These are phyloP conservation scores for Penicillium canariense DNA, from an alignment of 495 filamentous ascomycete genomes.

Conservation along the genomic window DNA sequence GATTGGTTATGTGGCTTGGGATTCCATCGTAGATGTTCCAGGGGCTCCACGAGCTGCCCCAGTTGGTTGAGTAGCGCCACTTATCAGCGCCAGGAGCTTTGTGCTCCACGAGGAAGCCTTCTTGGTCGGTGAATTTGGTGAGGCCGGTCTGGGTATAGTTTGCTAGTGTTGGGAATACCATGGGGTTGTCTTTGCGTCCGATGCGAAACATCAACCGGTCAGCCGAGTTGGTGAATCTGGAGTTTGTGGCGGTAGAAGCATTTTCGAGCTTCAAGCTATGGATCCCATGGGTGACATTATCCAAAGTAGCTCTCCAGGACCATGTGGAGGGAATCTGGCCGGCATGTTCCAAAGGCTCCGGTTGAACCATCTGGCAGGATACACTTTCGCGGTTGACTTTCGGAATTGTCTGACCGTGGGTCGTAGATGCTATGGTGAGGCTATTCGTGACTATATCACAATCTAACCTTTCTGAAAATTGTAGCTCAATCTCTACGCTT, in stretches of 20 bases:
- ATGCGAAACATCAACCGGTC: constrained; percentile 59
- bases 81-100: constrained; percentile 62
- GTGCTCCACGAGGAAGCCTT: no score
- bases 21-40: constrained; percentile 56
- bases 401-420: constrained; percentile 45
- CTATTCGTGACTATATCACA: no score
- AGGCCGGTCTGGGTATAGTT: no score
- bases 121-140: no score
- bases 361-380: no score
- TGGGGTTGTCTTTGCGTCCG: constrained; percentile 55
- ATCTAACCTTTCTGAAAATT: constrained; percentile 62
- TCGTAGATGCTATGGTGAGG: no score
- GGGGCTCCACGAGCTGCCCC: constrained; percentile 55
- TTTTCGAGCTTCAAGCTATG: constrained; percentile 54
- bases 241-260: no score
- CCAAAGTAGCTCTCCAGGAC: constrained; percentile 50
- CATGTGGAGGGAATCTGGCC: constrained; percentile 56
- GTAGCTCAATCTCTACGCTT: constrained; percentile 51
- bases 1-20: constrained; percentile 41
- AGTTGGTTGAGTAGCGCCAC: constrained; percentile 65
- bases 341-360: constrained; percentile 39
- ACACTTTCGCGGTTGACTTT: constrained; percentile 51
- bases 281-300: constrained; percentile 61
- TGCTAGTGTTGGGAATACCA: constrained; percentile 54
- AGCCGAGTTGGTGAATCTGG: constrained; percentile 38